Evolutionary conservation across 768 basidiomycete species (phyloP).

Genomic region (Boletales sp.): DNA sequence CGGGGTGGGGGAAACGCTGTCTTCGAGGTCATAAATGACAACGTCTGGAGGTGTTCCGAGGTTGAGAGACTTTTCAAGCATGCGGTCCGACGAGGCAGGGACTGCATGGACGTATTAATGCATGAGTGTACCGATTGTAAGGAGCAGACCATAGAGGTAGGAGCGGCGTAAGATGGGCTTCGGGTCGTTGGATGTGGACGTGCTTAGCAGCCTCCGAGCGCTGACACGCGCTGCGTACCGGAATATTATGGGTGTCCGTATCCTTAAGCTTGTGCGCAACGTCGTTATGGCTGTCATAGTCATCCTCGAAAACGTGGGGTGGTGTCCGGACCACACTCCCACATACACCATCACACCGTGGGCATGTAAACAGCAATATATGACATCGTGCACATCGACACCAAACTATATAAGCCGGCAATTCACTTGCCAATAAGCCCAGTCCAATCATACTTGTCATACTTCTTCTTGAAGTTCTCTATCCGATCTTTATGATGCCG

Average conservation of each 20-base stretch:
- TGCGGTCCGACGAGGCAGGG: conserved; percentile 73
- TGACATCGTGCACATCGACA: neutral
- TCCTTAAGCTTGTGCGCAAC: conserved; percentile 6
- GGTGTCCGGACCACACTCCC: too few relatives aligned
- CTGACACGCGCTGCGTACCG: neutral
- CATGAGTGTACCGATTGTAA: neutral
- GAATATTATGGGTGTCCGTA: neutral
- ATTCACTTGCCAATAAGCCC: conserved; percentile 53
- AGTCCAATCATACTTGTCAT: conserved; percentile 81
- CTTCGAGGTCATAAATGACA: conserved; percentile 86
- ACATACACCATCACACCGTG: too few relatives aligned
- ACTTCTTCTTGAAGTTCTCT: conserved; percentile 64
- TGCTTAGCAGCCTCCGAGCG: conserved; percentile 13
- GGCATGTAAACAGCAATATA: too few relatives aligned
- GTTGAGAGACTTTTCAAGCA: conserved; percentile 74
- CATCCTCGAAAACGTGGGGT: too few relatives aligned
- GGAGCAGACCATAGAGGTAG: conserved; percentile 53
- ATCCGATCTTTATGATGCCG: conserved; percentile 69
- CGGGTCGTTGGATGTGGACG: conserved; percentile 11
- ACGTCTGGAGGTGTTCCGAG: conserved; percentile 55
- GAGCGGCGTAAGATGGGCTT: conserved; percentile 41
- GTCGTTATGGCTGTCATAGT: neutral
- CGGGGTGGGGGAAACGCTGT: conserved; percentile 65
- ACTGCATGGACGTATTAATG: conserved; percentile 38
- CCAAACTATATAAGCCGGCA: neutral